phyloP scores from a whole-genome alignment of 2,329 filamentous ascomycete species.

The Colletotrichum tropicicola region DNA sequence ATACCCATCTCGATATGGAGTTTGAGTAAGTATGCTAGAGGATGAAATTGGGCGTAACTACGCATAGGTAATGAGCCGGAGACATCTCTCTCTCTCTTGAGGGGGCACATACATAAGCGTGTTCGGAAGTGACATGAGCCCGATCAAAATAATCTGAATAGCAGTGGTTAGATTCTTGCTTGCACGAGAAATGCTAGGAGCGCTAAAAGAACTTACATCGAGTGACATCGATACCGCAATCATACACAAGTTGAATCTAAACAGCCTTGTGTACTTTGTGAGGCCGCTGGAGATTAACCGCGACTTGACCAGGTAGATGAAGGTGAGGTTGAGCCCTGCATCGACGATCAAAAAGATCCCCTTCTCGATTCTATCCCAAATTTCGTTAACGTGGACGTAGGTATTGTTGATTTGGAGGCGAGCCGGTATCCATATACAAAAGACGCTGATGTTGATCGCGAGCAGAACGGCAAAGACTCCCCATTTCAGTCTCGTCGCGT shows the following conservation, averaged over 20 bases:
- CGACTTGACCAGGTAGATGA: slow-evolving; percentile 51
- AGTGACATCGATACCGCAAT: slow-evolving; percentile 37
- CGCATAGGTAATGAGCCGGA: too few species aligned
- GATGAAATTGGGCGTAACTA: slow-evolving; percentile 47
- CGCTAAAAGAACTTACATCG: slow-evolving; percentile 37
- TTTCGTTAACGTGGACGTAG: slow-evolving; percentile 52
- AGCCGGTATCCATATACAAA: slow-evolving; percentile 59
- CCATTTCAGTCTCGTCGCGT: slow-evolving; percentile 52
- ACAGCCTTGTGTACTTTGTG: slow-evolving; percentile 56
- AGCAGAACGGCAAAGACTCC: slow-evolving; percentile 50
- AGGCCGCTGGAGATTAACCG: slow-evolving; percentile 56
- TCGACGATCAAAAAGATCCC: slow-evolving; percentile 56
- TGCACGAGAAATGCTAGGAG: not conserved
- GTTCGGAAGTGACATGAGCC: slow-evolving; percentile 38
- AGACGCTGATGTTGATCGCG: slow-evolving; percentile 57
- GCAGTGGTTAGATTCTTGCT: not conserved
- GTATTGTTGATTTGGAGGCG: slow-evolving; percentile 48
- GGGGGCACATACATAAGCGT: slow-evolving; percentile 34
- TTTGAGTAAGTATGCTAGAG: slow-evolving; percentile 57
- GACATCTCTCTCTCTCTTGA: too few species aligned
- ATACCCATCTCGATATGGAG: slow-evolving; percentile 61
- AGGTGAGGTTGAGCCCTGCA: slow-evolving; percentile 55
- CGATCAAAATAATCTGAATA: slow-evolving; percentile 28
- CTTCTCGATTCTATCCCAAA: slow-evolving; percentile 61
- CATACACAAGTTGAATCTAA: slow-evolving; percentile 40